Base-by-base conservation (phyloP, 129 eudicot species). In the Ambrosia trifida region DNA sequence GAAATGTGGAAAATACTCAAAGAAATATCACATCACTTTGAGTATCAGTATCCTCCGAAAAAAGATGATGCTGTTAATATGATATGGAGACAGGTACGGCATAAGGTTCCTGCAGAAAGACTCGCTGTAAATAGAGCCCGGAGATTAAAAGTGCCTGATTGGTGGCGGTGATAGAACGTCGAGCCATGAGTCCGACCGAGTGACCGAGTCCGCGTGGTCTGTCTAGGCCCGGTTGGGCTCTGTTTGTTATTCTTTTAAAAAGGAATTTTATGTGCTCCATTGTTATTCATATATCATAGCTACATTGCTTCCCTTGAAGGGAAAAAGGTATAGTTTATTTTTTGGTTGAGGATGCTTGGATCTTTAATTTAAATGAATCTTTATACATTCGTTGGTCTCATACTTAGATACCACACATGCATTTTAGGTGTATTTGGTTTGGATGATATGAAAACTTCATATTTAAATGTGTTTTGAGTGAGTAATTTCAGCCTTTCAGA, bases 61-160 rank as follows among this genome's bases (percentile, higher is more conserved):
- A 77, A 85, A 20, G 93, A 81, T 2, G 99, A 95, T 64, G 99
- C 97, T 14, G 96, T 95, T 30, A 84, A 90, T 78, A 95, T 90
- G 99, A 72, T 95, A 71, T 95, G 97, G 99, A 95, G 94, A 80
- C 92, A 94, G 63, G 90, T 94, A 17, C 85, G 68, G 54, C 79
- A 85, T 53, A 94, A 90, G 66, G 80, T 94, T 60, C 99, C 97
- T 44, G 82, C 83, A 5, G 84, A 81, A 45, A 88, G 75, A 47
- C 97, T 95, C 30, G 94, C 89, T 79, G 91, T 81, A 59, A 91
- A 95, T 79, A 86, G 99, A 80, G 91, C 76, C 64, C 85, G 87
- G 72, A 84, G 99, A 85, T 58, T 95, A 76, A 95, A 90, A 78
- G 89, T 95, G 68, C 96, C 97, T 0, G 99, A 95, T 68, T 95